Evolutionary conservation across 1,284 basidiomycete species (phyloP), one percentile per base, ranked within the genome.

Genomic region (Rhodotorula mucilaginosa): DNA sequence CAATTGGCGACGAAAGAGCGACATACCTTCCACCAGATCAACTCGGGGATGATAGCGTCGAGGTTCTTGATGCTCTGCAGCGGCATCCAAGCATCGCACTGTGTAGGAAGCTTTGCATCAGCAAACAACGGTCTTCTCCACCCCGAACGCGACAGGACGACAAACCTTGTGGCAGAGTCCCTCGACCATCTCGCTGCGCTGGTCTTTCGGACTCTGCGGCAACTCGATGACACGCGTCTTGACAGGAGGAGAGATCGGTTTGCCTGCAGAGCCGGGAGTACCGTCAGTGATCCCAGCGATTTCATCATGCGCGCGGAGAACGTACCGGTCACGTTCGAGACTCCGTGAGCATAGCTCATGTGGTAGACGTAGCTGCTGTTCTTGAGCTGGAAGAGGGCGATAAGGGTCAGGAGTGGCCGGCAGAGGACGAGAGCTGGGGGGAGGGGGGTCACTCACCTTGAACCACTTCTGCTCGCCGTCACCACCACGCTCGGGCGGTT

Each of bases 121-220:
- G 64, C 59, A 16, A 29, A 59, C 5, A 48, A 68, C 26, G 54
- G 39, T 26, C 34, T 10, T n/a, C 5, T 6, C 21, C 18, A 48
- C 81, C 26, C 48, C 56, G 13, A 29, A 46, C 26, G 44, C 65
- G 7, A 5, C 56, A 44, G 26, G 15, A 51, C 56, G 8, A 65
- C 48, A 61, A 61, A 87, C 90, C 85, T 91, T 86, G 82, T 92
- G 89, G 76, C 91, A 92, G 76, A 85, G 86, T 3, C 89, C 91
- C 77, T 92, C 86, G 65, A 85, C 82, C 68, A 91, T 83, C 44
- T 81, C 75, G 4, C 81, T 74, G 69, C 87, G 86, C 77, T 91
- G 88, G 60, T 85, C 84, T 78, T 88, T 89, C 13, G 73, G 74
- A 18, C 67, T 72, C 29, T 84, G 81, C 10, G 78, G 79, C 47